These are phyloP conservation scores for Magnaporthales sp. DNA, from an alignment of 2,329 filamentous ascomycete genomes.

Conservation along the genomic window DNA sequence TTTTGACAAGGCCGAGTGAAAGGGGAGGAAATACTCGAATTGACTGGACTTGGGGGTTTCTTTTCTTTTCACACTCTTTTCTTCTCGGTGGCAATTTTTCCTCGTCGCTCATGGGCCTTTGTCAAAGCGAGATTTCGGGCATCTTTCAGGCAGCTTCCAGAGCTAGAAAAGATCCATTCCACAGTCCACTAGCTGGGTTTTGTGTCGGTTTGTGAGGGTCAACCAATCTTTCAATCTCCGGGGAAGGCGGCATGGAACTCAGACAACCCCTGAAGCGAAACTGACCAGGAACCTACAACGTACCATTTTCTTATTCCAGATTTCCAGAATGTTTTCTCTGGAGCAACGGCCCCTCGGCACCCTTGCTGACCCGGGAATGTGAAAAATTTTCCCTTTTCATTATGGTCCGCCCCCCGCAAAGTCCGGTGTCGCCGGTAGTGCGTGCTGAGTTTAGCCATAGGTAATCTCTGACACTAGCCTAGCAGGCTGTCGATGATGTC, in stretches of 20 bases:
- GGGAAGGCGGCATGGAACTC: neutral
- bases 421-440: neutral
- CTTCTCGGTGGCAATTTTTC: neutral
- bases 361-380: neutral
- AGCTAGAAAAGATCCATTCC: neutral
- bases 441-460: neutral
- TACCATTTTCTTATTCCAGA: neutral
- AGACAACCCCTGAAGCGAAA: neutral
- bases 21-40: neutral
- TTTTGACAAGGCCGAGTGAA: no score
- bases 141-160: neutral
- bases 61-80: neutral
- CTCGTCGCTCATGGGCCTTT: neutral
- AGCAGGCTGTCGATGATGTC: constrained; percentile 1
- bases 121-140: neutral
- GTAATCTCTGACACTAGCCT: neutral
- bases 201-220: neutral
- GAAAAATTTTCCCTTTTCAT: neutral
- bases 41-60: neutral
- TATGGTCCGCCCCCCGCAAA: neutral
- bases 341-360: neutral
- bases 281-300: neutral
- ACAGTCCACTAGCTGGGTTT: neutral
- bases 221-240: neutral
- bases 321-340: neutral